A percentile compares a stretch with the other conserved stretches of the same genome.
Evolutionary conservation across 352 stramenopile genomes (phyloP).

Genomic region (Lagenidium sp.): DNA sequence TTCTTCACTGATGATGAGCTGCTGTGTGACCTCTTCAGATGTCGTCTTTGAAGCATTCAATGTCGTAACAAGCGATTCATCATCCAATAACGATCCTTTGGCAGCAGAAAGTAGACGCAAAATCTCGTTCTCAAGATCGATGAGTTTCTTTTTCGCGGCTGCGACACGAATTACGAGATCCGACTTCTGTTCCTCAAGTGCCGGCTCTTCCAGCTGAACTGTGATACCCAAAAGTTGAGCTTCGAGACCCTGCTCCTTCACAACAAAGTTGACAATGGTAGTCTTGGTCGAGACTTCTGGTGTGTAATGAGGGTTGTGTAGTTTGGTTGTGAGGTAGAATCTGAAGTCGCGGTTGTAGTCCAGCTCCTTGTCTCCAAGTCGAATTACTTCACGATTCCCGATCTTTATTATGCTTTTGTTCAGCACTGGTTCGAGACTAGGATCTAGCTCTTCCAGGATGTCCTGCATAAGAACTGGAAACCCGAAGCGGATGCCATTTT

Average conservation of each 20-base stretch:
- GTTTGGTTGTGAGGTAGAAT: slow-evolving; percentile 96
- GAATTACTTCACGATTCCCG: slow-evolving; percentile 90
- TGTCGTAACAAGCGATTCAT: slow-evolving; percentile 92
- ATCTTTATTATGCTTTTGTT: slow-evolving; percentile 94
- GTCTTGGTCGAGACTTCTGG: slow-evolving; percentile 94
- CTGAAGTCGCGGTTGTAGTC: slow-evolving; percentile 94
- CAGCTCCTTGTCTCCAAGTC: slow-evolving; percentile 92
- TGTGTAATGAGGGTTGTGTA: slow-evolving; percentile 94
- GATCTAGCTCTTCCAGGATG: slow-evolving; percentile 94
- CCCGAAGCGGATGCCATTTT: slow-evolving; percentile 92
- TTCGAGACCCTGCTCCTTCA: slow-evolving; percentile 93
- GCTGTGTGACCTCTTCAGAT: slow-evolving; percentile 89
- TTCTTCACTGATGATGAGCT: slow-evolving; percentile 91
- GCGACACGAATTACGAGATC: slow-evolving; percentile 88
- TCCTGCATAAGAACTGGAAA: slow-evolving; percentile 93
- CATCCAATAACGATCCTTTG: slow-evolving; percentile 91
- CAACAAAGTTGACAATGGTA: slow-evolving; percentile 95
- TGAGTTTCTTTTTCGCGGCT: slow-evolving; percentile 91
- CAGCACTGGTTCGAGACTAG: slow-evolving; percentile 90
- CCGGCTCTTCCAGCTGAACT: slow-evolving; percentile 91
- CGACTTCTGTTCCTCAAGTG: slow-evolving; percentile 92
- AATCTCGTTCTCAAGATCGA: slow-evolving; percentile 95
- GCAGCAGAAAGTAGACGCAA: slow-evolving; percentile 86
- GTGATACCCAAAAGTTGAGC: slow-evolving; percentile 92
- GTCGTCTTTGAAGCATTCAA: slow-evolving; percentile 93